Evolutionary conservation across 768 basidiomycete genomes (phyloP).

Genomic region (Daedalea quercina): DNA sequence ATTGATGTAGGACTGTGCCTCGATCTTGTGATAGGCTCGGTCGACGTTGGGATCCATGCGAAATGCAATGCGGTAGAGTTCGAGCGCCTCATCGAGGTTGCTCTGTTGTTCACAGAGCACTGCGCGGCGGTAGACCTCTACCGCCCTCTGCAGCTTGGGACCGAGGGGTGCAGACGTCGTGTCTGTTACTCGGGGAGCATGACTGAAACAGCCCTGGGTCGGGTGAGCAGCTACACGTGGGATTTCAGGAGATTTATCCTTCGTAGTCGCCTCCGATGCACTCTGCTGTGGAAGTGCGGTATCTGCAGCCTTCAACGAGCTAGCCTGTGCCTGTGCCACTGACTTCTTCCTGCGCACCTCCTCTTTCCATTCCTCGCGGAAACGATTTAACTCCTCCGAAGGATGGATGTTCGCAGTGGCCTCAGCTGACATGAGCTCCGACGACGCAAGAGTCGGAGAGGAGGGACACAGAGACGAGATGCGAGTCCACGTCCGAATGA

Average conservation of each 20-base stretch:
- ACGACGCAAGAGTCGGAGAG: too few relatives aligned
- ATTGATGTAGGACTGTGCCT: conserved; percentile 25
- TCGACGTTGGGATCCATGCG: conserved; percentile 73
- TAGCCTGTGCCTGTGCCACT: background rate
- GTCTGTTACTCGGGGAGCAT: background rate
- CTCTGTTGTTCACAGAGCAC: conserved; percentile 69
- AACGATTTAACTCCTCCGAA: conserved; percentile 57
- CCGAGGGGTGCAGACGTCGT: conserved; percentile 19
- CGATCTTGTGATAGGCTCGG: conserved; percentile 55
- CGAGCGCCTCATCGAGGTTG: conserved; percentile 68
- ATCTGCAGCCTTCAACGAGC: background rate
- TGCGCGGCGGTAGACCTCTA: conserved; percentile 64
- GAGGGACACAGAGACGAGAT: too few relatives aligned
- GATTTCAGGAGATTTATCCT: background rate
- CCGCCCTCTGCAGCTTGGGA: conserved; percentile 37
- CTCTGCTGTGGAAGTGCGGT: background rate
- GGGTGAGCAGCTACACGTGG: background rate
- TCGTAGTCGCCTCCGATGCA: background rate
- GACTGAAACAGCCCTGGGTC: background rate
- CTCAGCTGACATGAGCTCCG: too few relatives aligned
- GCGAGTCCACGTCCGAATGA: too few relatives aligned
- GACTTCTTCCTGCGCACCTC: conserved; percentile 17
- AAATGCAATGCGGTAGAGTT: conserved; percentile 76
- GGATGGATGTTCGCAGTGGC: background rate
- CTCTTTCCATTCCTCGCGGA: conserved; percentile 65